These are phyloP conservation scores for Cyberlindnera xylosilytica DNA, from an alignment of 805 yeast genomes.

Conservation along the genomic window DNA sequence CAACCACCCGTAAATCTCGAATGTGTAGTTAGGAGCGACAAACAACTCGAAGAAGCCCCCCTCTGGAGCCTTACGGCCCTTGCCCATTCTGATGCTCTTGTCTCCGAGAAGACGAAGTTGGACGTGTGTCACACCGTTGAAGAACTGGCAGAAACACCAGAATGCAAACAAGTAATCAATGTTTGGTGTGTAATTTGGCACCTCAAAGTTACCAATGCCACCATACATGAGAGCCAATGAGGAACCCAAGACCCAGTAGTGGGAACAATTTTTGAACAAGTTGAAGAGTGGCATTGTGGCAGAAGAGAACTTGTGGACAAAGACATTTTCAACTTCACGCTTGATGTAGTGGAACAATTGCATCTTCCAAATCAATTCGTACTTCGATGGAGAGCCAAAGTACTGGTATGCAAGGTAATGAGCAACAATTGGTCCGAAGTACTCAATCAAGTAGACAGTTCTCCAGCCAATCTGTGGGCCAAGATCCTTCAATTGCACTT, in stretches of 20 bases:
- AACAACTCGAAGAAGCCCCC: conserved; percentile 82
- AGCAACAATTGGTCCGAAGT: conserved; percentile 82
- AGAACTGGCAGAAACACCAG: conserved; percentile 53
- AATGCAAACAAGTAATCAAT: conserved; percentile 12
- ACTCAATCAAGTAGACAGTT: conserved; percentile 84
- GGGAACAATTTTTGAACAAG: conserved; percentile 83
- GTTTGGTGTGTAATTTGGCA: conserved; percentile 49
- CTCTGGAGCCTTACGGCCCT: conserved; percentile 43
- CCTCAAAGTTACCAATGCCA: conserved; percentile 58
- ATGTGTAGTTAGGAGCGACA: conserved; percentile 93
- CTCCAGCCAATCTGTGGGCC: conserved; percentile 95
- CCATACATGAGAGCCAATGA: conserved; percentile 47
- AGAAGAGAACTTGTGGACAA: conserved; percentile 80
- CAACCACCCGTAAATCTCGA: conserved; percentile 79
- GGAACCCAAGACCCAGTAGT: conserved; percentile 93
- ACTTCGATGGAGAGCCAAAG: conserved; percentile 24
- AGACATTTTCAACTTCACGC: conserved; percentile 84
- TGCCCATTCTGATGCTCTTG: conserved; percentile 32
- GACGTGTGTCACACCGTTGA: conserved; percentile 71
- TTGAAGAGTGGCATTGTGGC: conserved; percentile 91
- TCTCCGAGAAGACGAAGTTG: conserved; percentile 53
- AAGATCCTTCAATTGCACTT: conserved; percentile 73
- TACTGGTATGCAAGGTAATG: conserved; percentile 63
- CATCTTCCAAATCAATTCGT: conserved; percentile 36
- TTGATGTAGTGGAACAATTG: conserved; percentile 76